Evolutionary conservation across 192 early-diverging fungal genomes (phyloP), one percentile per base, ranked within the genome.

Genomic region (Mortierella claussenii): DNA sequence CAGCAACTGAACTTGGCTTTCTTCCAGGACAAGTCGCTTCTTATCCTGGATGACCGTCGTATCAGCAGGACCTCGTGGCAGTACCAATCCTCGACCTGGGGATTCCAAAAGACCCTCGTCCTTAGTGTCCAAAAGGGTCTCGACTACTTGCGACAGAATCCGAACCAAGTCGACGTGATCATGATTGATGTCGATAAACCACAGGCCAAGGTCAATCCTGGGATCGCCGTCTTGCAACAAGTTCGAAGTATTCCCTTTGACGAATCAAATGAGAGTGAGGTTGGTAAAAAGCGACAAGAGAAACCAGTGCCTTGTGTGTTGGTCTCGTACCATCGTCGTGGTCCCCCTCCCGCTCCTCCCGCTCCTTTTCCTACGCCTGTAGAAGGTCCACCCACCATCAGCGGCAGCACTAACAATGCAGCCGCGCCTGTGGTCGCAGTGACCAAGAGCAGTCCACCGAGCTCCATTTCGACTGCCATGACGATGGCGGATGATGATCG

Each of bases 41-140:
- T 76, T 9, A 76, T 76, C 47, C 52, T 76, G n/a, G 73, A 76
- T 45, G 73, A 76, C 32, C 49, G 65, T 7, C 73, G 73, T 12
- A 53, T 76, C n/a, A 76, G 64, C 40, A 59, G 73, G 4, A 76
- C 73, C 4, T 76, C 73, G 1, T 76, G 73, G 73, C 59, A 61
- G 6, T 67, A 76, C 31, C 73, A 76, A 37, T 67, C 73, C 0
- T 76, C 73, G 13, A 67, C 64, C 0, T 76, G 73, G 73, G 73
- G 73, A 4, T 76, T 76, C 64, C 40, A 67, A 23, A 67, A 61
- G 53, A 50, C 47, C 4, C 8, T 67, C 12, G 63, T 66, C 26
- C 33, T 76, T 46, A 67, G 65, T 34, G 64, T 76, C 21, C 63
- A 46, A 24, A 76, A 76, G 61, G 73, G 63, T 17, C 37, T 76